A percentile compares a stretch with the other conserved stretches of the same genome.
Evolutionary conservation across 2,329 filamentous ascomycete species (phyloP).

Genomic region (Acephala macrosclerotiorum): DNA sequence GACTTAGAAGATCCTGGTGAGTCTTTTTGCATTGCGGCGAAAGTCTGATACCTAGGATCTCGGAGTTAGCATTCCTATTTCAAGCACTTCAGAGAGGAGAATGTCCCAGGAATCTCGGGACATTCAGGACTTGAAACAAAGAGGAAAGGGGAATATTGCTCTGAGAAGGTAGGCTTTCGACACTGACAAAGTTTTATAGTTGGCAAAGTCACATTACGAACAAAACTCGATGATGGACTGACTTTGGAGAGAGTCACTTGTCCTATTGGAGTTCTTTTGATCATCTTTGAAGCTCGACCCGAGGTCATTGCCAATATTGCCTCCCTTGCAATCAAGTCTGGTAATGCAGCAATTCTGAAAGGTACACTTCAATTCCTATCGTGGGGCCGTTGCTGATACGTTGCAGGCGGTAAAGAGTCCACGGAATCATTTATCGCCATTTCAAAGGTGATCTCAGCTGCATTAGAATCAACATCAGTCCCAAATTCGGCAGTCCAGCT

Average conservation of each 20-base stretch:
- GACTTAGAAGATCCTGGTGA: slow-evolving; percentile 84
- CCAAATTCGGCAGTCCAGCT: slow-evolving; percentile 91
- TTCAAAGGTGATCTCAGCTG: slow-evolving; percentile 80
- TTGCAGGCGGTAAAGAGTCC: slow-evolving; percentile 85
- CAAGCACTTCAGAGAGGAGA: no score
- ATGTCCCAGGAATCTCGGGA: no score
- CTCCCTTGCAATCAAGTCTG: slow-evolving; percentile 93
- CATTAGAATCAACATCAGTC: slow-evolving; percentile 75
- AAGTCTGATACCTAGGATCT: no score
- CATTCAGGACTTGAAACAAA: no score
- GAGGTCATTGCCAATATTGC: slow-evolving; percentile 99
- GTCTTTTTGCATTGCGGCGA: no score
- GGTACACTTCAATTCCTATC: slow-evolving; percentile 51
- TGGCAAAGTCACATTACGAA: slow-evolving; percentile 83
- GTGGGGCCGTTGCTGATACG: slow-evolving; percentile 15
- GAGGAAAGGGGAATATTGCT: neutral
- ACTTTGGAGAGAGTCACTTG: slow-evolving; percentile 88
- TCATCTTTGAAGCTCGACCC: slow-evolving; percentile 97
- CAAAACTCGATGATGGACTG: slow-evolving; percentile 85
- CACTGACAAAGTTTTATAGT: slow-evolving; percentile 57
- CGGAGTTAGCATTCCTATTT: no score
- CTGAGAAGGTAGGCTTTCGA: slow-evolving; percentile 17
- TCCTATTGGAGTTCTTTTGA: slow-evolving; percentile 95
- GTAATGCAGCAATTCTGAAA: slow-evolving; percentile 96
- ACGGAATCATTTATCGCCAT: slow-evolving; percentile 95